Base-by-base conservation (phyloP, 2,329 filamentous ascomycete species). In the Apiospora kogelbergensis region DNA sequence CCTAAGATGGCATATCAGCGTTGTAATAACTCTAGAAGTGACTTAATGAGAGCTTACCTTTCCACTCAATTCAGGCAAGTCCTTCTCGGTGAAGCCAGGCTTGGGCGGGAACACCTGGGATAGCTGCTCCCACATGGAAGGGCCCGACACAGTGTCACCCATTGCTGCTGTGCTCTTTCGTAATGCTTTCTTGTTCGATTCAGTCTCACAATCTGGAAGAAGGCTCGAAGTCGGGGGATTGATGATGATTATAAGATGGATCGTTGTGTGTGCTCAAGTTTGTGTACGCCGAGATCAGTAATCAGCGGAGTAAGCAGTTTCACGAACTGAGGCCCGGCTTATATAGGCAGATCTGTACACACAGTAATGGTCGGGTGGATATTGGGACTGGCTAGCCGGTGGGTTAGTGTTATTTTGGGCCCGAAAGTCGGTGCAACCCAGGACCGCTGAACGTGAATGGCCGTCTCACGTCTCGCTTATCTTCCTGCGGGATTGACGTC, bases 61-160 rank as follows among this genome's bases (percentile, higher is more conserved):
- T 66, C 67, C 40, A 46, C 67, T 2, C 64, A 71, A 42, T 69
- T 72, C n/a, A 44, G 73, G 63, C 9, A 75, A 24, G 20, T 74
- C 66, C 11, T 71, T 72, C 13, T 73, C 73, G 2, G 69, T 73
- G 57, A 71, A 72, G 20, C 33, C 67, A 7, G 72, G 71, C 3
- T 41, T 44, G 5, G 63, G 63, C 17, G 63, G 63, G 15, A 65
- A 65, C 13, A 42, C 6, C 37, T 65, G 63, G 5, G 53, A 60
- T 5, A 60, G 17, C 53, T 37, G 53, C 30, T 60, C 53, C 53
- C 37, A 37, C 17, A 7, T 37, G 3, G 53, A 60, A 20, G 53
- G 53, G 17, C 53, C 53, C 6, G 53, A 37, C 53, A 60, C 37
- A 13, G 2, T 37, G 30, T 13, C 9, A 30, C 17, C 6, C 2